Evolutionary conservation across 768 basidiomycete genomes (phyloP), one percentile per base, ranked within the genome.

Genomic region (Rhodocollybia butyracea): DNA sequence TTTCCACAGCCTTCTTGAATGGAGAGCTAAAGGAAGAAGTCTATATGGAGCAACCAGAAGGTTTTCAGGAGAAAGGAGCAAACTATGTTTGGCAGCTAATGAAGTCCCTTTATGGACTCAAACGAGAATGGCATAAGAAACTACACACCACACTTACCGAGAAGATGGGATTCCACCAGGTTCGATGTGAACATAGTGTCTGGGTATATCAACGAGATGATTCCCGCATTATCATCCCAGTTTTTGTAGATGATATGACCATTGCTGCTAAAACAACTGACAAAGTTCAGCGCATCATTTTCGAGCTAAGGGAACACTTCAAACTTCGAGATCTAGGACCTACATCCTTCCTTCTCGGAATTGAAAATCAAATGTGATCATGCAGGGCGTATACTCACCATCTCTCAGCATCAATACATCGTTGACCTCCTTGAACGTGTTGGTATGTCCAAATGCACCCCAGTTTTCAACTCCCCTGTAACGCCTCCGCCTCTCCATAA

Each of bases 81-180:
- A 7, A 5, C 11, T 55, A 34, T 38, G 59, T 55, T 1, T 54
- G 46, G 56, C 27, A 27, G 27, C 61, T 71, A 19, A 38, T 51
- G 7, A 75, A 76, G 59, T 61, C 67, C 2, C 57, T 78, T 30
- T 79, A 80, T 62, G 73, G 78, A 8, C 68, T 80, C 7, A 73
- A 74, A 2, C 61, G 68, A 2, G 55, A 59, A 41, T 79, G 76
- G 78, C 62, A 75, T 55, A 60, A 66, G 58, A 67, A 66, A 42
- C 61, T 75, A 11, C 11, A 59, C 29, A 46, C 67, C 26, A 46
- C 54, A 5, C 58, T 60, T 3, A 56, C 70, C 8, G 24, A 27
- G 4, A 34, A 57, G 7, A 55, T 71, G 41, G 62, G 67, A 7
- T 68, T 65, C 56, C 51, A 43, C 3, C 62, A 57, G 5, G 38